Evolutionary conservation across 441 rosid species (phyloP).

Genomic region (Dalechampia spathulata): DNA sequence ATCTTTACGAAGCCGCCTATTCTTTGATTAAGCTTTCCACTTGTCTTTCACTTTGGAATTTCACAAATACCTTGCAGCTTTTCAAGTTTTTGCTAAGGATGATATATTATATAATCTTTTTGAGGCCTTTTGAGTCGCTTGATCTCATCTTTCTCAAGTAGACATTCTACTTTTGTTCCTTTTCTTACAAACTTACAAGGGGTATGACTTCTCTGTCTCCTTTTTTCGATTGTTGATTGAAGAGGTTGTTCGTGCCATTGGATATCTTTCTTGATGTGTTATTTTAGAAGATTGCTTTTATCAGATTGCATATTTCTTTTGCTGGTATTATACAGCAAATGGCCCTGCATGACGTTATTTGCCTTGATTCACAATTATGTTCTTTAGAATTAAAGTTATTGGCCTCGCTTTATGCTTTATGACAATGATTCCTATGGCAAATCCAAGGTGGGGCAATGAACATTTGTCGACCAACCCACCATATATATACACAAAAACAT

Average conservation of each 20-base stretch:
- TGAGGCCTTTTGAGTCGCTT: not conserved
- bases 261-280: not conserved
- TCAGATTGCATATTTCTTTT: not conserved
- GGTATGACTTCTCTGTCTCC: not conserved
- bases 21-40: conserved; percentile 3
- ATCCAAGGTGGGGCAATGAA: too few relatives aligned
- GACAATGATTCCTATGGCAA: too few relatives aligned
- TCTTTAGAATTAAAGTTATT: not conserved
- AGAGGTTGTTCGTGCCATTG: not conserved
- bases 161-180: not conserved
- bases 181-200: not conserved
- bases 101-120: conserved; percentile 1
- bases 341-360: not conserved
- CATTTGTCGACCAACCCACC: too few relatives aligned
- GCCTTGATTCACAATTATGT: not conserved
- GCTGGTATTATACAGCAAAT: not conserved
- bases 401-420: not conserved
- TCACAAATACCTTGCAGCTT: conserved; percentile 1
- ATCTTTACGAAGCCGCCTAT: conserved; percentile 9
- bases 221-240: not conserved
- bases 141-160: not conserved
- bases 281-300: not conserved
- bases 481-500: too few relatives aligned
- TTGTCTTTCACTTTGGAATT: not conserved
- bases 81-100: conserved; percentile 5